Conservation (phyloP, 1,284 basidiomycete genomes). For the Trichosporon coremiiforme region DNA sequence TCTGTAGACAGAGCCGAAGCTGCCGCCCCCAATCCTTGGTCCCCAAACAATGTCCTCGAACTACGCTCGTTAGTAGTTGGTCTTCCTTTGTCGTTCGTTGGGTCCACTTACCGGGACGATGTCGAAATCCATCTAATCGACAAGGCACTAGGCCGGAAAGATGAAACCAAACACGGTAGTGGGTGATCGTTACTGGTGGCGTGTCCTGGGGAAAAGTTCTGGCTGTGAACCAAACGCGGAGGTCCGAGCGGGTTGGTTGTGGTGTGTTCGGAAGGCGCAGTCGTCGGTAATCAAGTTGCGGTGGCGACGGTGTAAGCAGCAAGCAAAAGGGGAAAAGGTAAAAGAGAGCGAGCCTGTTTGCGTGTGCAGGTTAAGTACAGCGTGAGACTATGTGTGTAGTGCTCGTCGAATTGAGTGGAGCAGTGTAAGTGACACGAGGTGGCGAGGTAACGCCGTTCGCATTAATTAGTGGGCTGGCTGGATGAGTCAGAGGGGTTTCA, state of each 20-base stretch:
- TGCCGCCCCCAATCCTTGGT: slow-evolving; percentile 81
- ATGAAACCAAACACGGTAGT: slow-evolving; percentile 5
- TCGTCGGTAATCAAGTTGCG: not conserved
- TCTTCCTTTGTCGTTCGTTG: not conserved
- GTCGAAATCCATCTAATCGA: slow-evolving; percentile 65
- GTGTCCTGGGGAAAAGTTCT: not conserved
- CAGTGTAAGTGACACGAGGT: slow-evolving; percentile 13
- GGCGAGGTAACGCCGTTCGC: slow-evolving; percentile 15
- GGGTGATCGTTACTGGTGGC: slow-evolving; percentile 10
- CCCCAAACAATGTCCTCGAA: slow-evolving; percentile 83
- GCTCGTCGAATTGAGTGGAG: slow-evolving; percentile 13
- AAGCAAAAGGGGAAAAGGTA: slow-evolving; percentile 8
- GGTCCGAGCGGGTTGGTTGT: not conserved
- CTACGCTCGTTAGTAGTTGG: slow-evolving; percentile 55
- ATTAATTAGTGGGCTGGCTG: not conserved
- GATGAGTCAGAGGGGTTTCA: not conserved
- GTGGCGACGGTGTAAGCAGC: not conserved
- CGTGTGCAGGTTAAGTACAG: slow-evolving; percentile 7
- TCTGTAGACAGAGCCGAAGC: slow-evolving; percentile 90
- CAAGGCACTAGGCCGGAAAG: not conserved
- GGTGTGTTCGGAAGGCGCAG: not conserved
- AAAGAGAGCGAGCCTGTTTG: not conserved
- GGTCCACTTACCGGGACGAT: slow-evolving; percentile 68
- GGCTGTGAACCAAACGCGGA: not conserved
- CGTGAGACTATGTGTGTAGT: slow-evolving; percentile 19